Base-by-base conservation (phyloP, 148 eudicot genomes). In the Drosera capensis region DNA sequence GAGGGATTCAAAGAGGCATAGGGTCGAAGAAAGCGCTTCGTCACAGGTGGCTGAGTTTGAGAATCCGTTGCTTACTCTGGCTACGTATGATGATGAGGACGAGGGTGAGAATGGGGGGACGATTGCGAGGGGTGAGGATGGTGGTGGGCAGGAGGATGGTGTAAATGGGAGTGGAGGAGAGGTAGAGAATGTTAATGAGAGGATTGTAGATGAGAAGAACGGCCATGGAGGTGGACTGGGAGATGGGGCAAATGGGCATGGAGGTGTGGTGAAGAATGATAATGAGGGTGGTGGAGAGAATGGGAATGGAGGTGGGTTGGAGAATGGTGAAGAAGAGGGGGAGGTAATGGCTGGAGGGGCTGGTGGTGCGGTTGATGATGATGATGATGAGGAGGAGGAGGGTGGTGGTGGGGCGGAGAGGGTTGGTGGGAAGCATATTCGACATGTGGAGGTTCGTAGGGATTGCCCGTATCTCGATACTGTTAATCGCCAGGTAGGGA, bases 381-480 rank as follows among this genome's bases (percentile, higher is more conserved):
- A 55, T 8, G 75, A 58, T 1, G 71, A 66, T 0, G 73, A 70
- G 0, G 73, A 63, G 6, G 65, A 59, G 0, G 76, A 71, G n/a
- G n/a, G n/a, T 0, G 45, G 57, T 12, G 46, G 43, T 20, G 59
- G 26, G 4, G 39, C 21, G 14, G 61, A 35, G 16, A 40, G 29
- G 34, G 30, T 41, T 54, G 64, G 57, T 48, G 75, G 69, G 48
- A 54, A 42, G 64, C 65, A 72, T 1, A 62, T 22, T 24, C 78
- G 95, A 1, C 20, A 45, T 1, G 55, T 73, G 23, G 94, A 78
- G 54, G 62, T 78, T 11, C 71, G 99, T 14, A 69, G 72, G 65
- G 95, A 84, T 51, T 90, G 95, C 40, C 93, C 99, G 0, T 84
- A 84, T 57, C 87, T 90, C n/a, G 95, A 90, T 54, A 90, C 95